Percentiles rank a stretch among this genome's conserved stretches.
Evolutionary conservation across 1,284 basidiomycete species (phyloP).

Genomic region (Cutaneotrichosporon mucoides): DNA sequence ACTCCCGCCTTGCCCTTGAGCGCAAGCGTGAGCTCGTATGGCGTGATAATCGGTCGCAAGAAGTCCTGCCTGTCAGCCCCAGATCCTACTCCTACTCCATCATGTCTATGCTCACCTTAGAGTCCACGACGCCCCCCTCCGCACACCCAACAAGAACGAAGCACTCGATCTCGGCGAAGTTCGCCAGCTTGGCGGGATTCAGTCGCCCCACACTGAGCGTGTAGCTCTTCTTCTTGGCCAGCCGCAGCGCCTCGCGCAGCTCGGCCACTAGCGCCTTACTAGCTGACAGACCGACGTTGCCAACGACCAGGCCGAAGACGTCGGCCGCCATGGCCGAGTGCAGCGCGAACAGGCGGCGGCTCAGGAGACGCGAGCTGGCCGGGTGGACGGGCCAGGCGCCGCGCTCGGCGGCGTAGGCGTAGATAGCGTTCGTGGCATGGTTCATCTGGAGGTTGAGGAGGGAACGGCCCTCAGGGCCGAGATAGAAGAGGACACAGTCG

Average conservation of each 20-base stretch:
- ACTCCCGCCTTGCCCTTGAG: constrained; percentile 71
- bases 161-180: constrained; percentile 94
- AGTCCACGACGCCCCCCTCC: constrained; percentile 85
- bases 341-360: constrained; percentile 81
- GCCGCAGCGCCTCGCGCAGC: constrained; percentile 63
- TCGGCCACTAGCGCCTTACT: constrained; percentile 77
- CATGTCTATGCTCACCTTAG: constrained; percentile 53
- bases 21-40: constrained; percentile 84
- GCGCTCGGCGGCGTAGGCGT: constrained; percentile 60
- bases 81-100: no score
- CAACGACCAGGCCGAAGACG: constrained; percentile 91
- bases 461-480: constrained; percentile 76
- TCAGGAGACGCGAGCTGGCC: constrained; percentile 76
- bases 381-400: constrained; percentile 58
- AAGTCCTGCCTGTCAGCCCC: constrained; percentile 59
- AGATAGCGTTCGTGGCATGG: constrained; percentile 55
- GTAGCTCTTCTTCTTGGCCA: constrained; percentile 78
- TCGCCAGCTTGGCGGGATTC: constrained; percentile 91
- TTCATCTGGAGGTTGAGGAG: constrained; percentile 85
- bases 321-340: constrained; percentile 89
- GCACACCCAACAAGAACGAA: constrained; percentile 93
- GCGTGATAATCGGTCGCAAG: constrained; percentile 84
- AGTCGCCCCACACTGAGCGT: constrained; percentile 94
- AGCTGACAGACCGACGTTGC: constrained; percentile 78
- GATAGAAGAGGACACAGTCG: constrained; percentile 62